Percentiles rank a stretch among this genome's conserved stretches.
These are phyloP conservation scores for Cinchona pubescens DNA, from an alignment of 257 asterid genomes.

Conservation along the genomic window DNA sequence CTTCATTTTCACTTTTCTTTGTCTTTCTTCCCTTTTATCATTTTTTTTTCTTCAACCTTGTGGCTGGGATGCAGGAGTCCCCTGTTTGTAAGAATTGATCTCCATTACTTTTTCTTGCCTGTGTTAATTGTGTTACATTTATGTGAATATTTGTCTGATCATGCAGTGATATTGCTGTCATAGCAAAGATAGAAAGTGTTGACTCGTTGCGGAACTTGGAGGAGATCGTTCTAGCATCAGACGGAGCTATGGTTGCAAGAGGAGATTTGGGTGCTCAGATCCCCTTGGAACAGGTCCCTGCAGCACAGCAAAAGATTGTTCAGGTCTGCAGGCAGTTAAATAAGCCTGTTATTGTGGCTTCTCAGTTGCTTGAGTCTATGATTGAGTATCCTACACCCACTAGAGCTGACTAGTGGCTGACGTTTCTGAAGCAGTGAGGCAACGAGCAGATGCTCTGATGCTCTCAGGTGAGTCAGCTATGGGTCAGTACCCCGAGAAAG, in stretches of 20 bases:
- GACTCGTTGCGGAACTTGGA: conserved; percentile 92
- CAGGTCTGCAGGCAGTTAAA: conserved; percentile 82
- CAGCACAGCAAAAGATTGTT: conserved; percentile 88
- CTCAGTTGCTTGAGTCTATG: conserved; percentile 97
- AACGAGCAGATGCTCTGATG: conserved; percentile 91
- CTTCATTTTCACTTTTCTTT: not conserved
- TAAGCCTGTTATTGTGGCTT: conserved; percentile 93
- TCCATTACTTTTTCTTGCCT: not conserved
- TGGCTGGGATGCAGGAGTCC: not conserved
- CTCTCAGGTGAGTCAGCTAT: conserved; percentile 99
- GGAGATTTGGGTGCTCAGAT: conserved; percentile 99
- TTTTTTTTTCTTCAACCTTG: not conserved
- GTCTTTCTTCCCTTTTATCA: not conserved
- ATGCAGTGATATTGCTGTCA: conserved; percentile 80
- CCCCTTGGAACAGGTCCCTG: conserved; percentile 97
- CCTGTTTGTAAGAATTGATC: not conserved
- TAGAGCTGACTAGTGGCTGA: conserved; percentile 99
- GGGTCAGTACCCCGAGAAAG: conserved; percentile 98
- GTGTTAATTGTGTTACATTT: not conserved
- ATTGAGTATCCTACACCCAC: conserved; percentile 98
- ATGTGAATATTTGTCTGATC: conserved; percentile 16
- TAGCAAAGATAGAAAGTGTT: conserved; percentile 92
- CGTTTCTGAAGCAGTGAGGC: conserved; percentile 97
- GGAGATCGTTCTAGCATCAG: conserved; percentile 86
- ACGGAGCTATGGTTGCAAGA: conserved; percentile 99